These are phyloP conservation scores for Pleurotus sapidus DNA, from an alignment of 768 basidiomycete genomes.

Conservation along the genomic window DNA sequence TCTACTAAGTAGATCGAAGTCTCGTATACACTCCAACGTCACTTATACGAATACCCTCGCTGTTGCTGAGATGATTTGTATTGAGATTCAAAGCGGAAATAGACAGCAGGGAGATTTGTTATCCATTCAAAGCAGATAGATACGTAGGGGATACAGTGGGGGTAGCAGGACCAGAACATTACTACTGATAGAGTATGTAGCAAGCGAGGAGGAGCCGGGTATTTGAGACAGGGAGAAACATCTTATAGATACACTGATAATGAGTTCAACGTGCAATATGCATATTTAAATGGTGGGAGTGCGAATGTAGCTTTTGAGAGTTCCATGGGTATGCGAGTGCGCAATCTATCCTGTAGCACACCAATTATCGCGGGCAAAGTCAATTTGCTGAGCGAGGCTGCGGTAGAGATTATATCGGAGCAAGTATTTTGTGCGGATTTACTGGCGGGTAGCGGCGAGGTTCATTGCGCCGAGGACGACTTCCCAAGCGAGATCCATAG, in stretches of 20 bases:
- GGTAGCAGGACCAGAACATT: background rate
- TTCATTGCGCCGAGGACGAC: constrained; percentile 59
- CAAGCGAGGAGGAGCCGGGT: background rate
- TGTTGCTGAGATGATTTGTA: too few species aligned
- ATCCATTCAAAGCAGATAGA: background rate
- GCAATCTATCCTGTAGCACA: constrained; percentile 1
- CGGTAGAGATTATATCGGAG: background rate
- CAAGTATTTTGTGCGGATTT: constrained; percentile 11
- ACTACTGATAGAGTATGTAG: background rate
- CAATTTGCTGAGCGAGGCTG: background rate
- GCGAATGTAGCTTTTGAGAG: constrained; percentile 5
- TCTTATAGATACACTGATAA: constrained; percentile 5
- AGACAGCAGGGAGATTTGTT: too few species aligned
- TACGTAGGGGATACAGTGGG: constrained; percentile 8
- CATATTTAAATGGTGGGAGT: background rate
- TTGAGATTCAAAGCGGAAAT: too few species aligned
- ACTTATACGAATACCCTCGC: too few species aligned
- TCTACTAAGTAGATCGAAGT: too few species aligned
- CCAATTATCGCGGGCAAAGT: constrained; percentile 1
- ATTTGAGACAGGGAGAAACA: background rate
- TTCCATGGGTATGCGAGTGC: constrained; percentile 1
- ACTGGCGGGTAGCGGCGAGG: constrained; percentile 38
- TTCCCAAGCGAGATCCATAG: constrained; percentile 79
- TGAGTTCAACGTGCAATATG: background rate
- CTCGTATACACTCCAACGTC: too few species aligned